These are phyloP conservation scores for Jacaranda mimosifolia DNA, from an alignment of 257 asterid species.

Conservation along the genomic window DNA sequence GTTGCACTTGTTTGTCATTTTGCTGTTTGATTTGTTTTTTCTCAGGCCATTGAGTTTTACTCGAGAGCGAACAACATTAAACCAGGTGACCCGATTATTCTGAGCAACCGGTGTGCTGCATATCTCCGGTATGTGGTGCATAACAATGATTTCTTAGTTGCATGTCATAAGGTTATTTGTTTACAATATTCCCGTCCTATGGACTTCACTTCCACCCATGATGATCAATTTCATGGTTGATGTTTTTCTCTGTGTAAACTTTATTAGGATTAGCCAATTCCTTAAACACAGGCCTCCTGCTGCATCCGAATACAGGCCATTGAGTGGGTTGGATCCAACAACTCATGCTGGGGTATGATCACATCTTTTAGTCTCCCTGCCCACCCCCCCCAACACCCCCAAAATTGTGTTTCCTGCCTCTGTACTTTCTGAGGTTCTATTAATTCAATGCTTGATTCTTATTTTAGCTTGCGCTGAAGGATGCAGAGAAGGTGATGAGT, in stretches of 20 bases:
- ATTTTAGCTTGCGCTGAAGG: slow-evolving; percentile 90
- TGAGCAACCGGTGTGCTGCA: slow-evolving; percentile 86
- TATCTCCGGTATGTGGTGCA: slow-evolving; percentile 68
- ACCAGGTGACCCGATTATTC: slow-evolving; percentile 73
- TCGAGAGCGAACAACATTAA: slow-evolving; percentile 80
- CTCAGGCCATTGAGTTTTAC: slow-evolving; percentile 82
- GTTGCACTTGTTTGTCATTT: slow-evolving; percentile 25
- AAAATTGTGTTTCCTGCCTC: slow-evolving; percentile 5
- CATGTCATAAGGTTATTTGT: neutral
- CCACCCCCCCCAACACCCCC: too few species aligned
- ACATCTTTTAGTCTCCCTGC: slow-evolving; percentile 13
- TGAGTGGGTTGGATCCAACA: slow-evolving; percentile 94
- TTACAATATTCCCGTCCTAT: slow-evolving; percentile 4
- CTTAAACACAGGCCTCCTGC: slow-evolving; percentile 79
- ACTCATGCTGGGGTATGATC: slow-evolving; percentile 84
- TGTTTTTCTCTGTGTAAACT: slow-evolving; percentile 16
- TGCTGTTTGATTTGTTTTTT: slow-evolving; percentile 26
- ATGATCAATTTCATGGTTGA: slow-evolving; percentile 10
- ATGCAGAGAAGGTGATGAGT: slow-evolving; percentile 85
- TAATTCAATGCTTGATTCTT: slow-evolving; percentile 21
- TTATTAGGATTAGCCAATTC: slow-evolving; percentile 74
- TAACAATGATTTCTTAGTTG: slow-evolving; percentile 1
- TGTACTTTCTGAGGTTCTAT: slow-evolving; percentile 2
- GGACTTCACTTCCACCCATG: slow-evolving; percentile 22
- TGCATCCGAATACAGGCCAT: slow-evolving; percentile 80